A percentile compares a stretch with the other conserved stretches of the same genome.
These are phyloP conservation scores for Acanthamoeba rhysodes DNA, from an alignment of 208 protist species.

Conservation along the genomic window DNA sequence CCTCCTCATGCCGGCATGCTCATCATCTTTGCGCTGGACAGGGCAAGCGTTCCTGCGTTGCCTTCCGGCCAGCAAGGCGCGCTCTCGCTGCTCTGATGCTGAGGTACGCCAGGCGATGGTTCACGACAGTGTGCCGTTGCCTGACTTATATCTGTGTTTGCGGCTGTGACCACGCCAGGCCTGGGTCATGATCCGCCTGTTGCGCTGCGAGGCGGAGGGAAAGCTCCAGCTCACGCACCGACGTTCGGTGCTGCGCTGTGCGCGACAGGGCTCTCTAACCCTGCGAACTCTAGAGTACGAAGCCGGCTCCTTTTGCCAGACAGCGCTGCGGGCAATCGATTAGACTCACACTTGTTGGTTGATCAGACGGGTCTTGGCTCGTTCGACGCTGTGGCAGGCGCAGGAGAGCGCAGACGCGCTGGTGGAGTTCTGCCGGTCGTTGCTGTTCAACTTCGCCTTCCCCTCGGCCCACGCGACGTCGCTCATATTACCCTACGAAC, in stretches of 20 bases:
- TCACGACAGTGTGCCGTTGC: no score
- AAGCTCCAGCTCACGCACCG: background rate
- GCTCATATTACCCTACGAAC: background rate
- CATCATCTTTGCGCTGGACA: background rate
- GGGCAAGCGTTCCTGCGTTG: background rate
- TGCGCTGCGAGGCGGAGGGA: background rate
- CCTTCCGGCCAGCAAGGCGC: background rate
- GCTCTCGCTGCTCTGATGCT: background rate
- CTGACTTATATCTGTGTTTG: no score
- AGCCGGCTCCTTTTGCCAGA: background rate
- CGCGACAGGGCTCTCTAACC: background rate
- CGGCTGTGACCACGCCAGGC: background rate
- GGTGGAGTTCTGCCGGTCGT: background rate
- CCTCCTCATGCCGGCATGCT: background rate
- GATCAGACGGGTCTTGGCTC: background rate
- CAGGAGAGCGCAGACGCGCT: background rate
- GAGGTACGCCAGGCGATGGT: no score
- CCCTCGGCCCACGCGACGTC: background rate
- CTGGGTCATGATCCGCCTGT: background rate
- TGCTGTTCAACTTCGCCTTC: constrained; percentile 10
- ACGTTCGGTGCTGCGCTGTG: background rate
- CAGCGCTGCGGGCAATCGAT: background rate
- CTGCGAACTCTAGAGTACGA: background rate
- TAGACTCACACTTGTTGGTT: background rate
- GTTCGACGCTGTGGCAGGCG: background rate